Base-by-base conservation (phyloP, 805 yeast species). In the Wickerhamomyces chambardii region DNA sequence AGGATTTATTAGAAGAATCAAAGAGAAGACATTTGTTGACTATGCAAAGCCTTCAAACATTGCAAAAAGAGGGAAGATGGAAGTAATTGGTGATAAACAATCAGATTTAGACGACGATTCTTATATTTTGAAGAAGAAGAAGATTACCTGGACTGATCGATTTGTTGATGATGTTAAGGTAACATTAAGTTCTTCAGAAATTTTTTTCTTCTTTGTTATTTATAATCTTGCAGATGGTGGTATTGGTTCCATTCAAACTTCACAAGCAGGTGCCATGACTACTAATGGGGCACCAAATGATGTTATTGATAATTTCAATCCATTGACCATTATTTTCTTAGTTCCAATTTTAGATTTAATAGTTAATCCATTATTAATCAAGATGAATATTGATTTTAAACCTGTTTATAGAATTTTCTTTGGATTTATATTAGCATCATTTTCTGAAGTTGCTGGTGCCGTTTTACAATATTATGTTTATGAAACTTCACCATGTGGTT, bases 241-340 rank as follows among this genome's bases (percentile, higher is more conserved):
- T 48, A 71, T 80, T 39, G 70, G 84, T 29, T 36, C 41, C 28
- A 39, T 48, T 25, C 46, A 47, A 32, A 48, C 43, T 36, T 48
- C 53, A 6, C 86, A 79, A 54, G 86, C 89, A 31, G 83, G 78
- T 38, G 66, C 71, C 44, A 78, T 82, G 84, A 74, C 79, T 47
- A 63, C 72, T 36, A 86, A 83, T 54, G 83, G 84, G 29, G 67
- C 83, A 46, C 92, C 94, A 45, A 84, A 84, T 53, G 94, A 83
- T 65, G 66, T 83, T 47, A 70, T 83, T 64, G 81, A 77, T 58
- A 80, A 76, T 51, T 71, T 84, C 46, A 81, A 84, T 58, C 82
- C 92, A 21, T 62, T 84, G 47, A 78, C 85, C 28, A 70, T 84
- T 46, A 79, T 84, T 46, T 63, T 84, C n/a, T 77, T 81, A 56